Evolutionary conservation across 257 asterid genomes (phyloP).

Genomic region (Verbena officinalis): DNA sequence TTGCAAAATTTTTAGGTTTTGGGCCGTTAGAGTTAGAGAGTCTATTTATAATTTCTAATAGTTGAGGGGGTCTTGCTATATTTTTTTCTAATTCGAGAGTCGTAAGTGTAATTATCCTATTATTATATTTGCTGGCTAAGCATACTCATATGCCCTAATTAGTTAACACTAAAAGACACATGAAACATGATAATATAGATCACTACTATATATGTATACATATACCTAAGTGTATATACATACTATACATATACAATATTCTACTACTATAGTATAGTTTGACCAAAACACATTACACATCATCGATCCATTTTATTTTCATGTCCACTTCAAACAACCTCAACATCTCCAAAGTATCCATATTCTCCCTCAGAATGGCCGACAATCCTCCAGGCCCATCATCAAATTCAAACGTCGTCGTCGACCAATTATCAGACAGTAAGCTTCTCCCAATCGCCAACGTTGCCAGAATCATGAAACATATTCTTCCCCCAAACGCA

Average conservation of each 20-base stretch:
- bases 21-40: too few relatives aligned
- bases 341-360: slow-evolving; percentile 22
- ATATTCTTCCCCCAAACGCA: slow-evolving; percentile 59
- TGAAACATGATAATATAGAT: slow-evolving; percentile 26
- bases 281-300: slow-evolving; percentile 17
- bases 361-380: slow-evolving; percentile 39
- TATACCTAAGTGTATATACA: background rate
- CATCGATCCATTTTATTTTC: background rate
- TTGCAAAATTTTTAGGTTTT: too few relatives aligned
- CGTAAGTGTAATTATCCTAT: too few relatives aligned
- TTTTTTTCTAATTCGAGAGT: too few relatives aligned
- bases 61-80: too few relatives aligned
- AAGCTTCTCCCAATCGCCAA: slow-evolving; percentile 67
- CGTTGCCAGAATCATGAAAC: slow-evolving; percentile 82
- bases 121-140: too few relatives aligned
- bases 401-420: slow-evolving; percentile 18
- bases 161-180: slow-evolving; percentile 28
- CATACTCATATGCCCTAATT: too few relatives aligned
- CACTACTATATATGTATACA: background rate
- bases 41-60: too few relatives aligned
- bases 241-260: background rate
- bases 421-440: slow-evolving; percentile 41
- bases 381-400: slow-evolving; percentile 35
- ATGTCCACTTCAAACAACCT: slow-evolving; percentile 36
- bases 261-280: too few relatives aligned